Evolutionary conservation across 306 rosid genomes (phyloP).

Genomic region (Alnus rubra): DNA sequence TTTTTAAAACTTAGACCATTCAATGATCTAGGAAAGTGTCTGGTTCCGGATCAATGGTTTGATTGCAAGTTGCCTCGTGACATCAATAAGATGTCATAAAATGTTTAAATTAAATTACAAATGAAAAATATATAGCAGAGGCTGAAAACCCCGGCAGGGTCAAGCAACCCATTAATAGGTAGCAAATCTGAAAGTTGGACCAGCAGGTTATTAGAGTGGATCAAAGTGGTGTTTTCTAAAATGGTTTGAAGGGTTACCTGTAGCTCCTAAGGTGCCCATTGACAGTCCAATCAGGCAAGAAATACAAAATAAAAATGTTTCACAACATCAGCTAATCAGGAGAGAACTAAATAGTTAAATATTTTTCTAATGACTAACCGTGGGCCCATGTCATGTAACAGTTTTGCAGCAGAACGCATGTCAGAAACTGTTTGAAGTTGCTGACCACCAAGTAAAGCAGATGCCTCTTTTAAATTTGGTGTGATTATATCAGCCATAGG

Average conservation of each 20-base stretch:
- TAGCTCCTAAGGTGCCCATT: neutral
- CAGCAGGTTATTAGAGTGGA: neutral
- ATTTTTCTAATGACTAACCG: slow-evolving; percentile 49
- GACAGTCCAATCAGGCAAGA: neutral
- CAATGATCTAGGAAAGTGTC: neutral
- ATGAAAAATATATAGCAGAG: neutral
- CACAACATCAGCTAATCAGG: slow-evolving; percentile 11
- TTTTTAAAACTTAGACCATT: neutral
- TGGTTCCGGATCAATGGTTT: neutral
- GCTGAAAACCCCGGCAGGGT: neutral
- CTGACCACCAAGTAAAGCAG: slow-evolving; percentile 70
- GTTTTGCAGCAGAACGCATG: slow-evolving; percentile 82
- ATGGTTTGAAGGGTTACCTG: neutral
- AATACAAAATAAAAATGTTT: slow-evolving; percentile 3
- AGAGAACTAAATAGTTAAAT: slow-evolving; percentile 14
- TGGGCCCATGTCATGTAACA: slow-evolving; percentile 77
- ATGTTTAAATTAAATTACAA: too few species aligned
- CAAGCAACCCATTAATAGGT: neutral
- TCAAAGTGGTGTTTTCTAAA: neutral
- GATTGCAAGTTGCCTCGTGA: neutral
- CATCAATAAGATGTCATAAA: neutral
- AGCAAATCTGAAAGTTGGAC: neutral
- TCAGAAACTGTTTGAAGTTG: slow-evolving; percentile 74
- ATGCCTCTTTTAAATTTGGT: slow-evolving; percentile 90
- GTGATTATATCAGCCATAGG: slow-evolving; percentile 87